Evolutionary conservation across 352 stramenopile species (phyloP).

Genomic region (Phytophthora tentaculata): DNA sequence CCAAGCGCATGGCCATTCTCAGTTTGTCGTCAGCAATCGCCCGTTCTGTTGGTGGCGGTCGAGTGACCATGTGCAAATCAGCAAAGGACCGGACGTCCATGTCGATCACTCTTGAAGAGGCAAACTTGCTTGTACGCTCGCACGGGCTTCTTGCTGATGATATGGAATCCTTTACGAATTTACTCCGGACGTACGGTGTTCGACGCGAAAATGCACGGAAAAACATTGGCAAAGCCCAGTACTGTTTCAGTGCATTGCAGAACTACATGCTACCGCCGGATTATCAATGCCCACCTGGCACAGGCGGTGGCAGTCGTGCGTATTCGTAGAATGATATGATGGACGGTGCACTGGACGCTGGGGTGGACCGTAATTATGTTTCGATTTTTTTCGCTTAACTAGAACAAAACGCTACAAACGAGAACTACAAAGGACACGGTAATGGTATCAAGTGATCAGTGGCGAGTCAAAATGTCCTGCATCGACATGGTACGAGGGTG

Average conservation of each 20-base stretch:
- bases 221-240: conserved; percentile 87
- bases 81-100: conserved; percentile 98
- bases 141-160: conserved; percentile 64
- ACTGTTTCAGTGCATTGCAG: conserved; percentile 83
- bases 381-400: conserved; percentile 30
- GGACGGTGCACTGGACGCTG: conserved; percentile 12
- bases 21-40: conserved; percentile 77
- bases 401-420: conserved; percentile 27
- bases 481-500: conserved; percentile 70
- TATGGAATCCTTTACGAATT: conserved; percentile 60
- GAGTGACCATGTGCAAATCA: conserved; percentile 97
- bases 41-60: conserved; percentile 86
- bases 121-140: conserved; percentile 62
- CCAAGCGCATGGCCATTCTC: conserved; percentile 85
- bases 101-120: conserved; percentile 95
- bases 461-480: conserved; percentile 63
- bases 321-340: conserved; percentile 51
- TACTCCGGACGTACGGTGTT: conserved; percentile 79
- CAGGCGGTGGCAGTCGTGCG: conserved; percentile 65
- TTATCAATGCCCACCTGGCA: conserved; percentile 85
- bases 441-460: conserved; percentile 26
- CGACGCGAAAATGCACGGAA: conserved; percentile 87
- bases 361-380: conserved; percentile 31
- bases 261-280: conserved; percentile 84
- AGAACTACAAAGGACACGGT: conserved; percentile 7